Conservation (phyloP, 2,329 filamentous ascomycete species). For the Cercospora sp. region DNA sequence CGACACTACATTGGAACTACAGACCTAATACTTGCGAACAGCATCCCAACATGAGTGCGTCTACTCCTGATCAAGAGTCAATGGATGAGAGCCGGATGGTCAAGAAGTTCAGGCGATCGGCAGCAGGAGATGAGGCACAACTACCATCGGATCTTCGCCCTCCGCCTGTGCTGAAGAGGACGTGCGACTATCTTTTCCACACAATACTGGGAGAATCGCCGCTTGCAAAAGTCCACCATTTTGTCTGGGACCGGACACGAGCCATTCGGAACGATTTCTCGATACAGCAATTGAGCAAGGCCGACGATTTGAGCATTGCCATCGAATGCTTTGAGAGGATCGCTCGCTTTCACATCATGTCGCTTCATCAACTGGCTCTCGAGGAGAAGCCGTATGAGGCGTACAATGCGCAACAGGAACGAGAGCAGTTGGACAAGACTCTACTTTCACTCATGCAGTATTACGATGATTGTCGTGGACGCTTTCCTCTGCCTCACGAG, state of each 20-base stretch:
- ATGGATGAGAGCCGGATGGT: conserved; percentile 59
- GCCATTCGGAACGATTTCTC: conserved; percentile 66
- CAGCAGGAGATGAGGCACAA: conserved; percentile 64
- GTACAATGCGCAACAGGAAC: conserved; percentile 61
- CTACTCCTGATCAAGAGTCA: conserved; percentile 41
- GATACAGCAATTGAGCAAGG: conserved; percentile 60
- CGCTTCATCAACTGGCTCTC: conserved; percentile 60
- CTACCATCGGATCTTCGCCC: conserved; percentile 65
- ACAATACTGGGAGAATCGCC: conserved; percentile 54
- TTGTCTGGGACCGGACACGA: conserved; percentile 66
- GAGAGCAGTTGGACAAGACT: conserved; percentile 65
- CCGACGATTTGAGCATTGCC: conserved; percentile 57
- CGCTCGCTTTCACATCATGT: conserved; percentile 63
- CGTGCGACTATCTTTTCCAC: conserved; percentile 48
- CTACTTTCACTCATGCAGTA: conserved; percentile 62
- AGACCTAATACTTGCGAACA: conserved; percentile 32
- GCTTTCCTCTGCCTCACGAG: conserved; percentile 57
- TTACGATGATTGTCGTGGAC: conserved; percentile 57
- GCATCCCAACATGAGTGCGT: conserved; percentile 35
- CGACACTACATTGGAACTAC: conserved; percentile 21
- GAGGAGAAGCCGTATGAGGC: conserved; percentile 51
- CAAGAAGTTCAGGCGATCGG: conserved; percentile 63
- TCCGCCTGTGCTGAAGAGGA: conserved; percentile 49
- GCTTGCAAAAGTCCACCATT: conserved; percentile 59
- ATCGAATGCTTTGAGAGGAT: conserved; percentile 64